Conservation (phyloP, 116 monocot genomes). For the Trichopus zeylanicus region DNA sequence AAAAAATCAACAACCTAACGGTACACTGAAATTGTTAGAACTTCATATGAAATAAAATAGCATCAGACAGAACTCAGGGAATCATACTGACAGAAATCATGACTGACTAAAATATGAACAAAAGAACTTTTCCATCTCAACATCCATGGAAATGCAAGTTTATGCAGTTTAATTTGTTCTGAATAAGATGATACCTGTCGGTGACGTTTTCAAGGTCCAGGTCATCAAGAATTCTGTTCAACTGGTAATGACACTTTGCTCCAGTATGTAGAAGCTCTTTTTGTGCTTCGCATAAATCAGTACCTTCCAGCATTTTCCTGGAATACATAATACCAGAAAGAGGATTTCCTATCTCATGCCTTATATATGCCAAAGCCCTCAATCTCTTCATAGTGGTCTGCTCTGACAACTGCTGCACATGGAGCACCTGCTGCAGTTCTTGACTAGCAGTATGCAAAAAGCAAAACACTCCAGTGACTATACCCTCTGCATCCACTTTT, state of each 20-base stretch:
- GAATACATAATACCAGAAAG: conserved; percentile 69
- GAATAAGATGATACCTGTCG: conserved; percentile 50
- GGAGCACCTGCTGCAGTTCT: conserved; percentile 68
- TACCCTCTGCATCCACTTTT: conserved; percentile 54
- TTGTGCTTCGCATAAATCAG: conserved; percentile 57
- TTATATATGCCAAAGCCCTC: conserved; percentile 69
- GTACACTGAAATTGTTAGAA: not conserved
- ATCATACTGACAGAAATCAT: not conserved
- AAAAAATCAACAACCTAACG: not conserved
- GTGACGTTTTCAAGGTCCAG: conserved; percentile 72
- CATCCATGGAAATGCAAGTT: no score
- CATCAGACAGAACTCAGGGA: not conserved
- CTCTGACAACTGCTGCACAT: conserved; percentile 64
- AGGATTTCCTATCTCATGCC: conserved; percentile 78
- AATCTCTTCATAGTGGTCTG: conserved; percentile 42
- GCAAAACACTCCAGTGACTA: conserved; percentile 74
- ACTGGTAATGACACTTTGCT: conserved; percentile 58
- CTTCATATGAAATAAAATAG: not conserved
- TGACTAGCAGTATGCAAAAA: conserved; percentile 75
- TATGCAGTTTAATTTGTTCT: not conserved
- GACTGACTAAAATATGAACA: not conserved
- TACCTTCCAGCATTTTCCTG: conserved; percentile 49
- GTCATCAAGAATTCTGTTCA: conserved; percentile 76
- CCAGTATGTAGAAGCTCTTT: conserved; percentile 40
- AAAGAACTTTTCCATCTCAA: not conserved